Evolutionary conservation across 345 rosid species (phyloP).

Genomic region (Noccaea caerulescens): DNA sequence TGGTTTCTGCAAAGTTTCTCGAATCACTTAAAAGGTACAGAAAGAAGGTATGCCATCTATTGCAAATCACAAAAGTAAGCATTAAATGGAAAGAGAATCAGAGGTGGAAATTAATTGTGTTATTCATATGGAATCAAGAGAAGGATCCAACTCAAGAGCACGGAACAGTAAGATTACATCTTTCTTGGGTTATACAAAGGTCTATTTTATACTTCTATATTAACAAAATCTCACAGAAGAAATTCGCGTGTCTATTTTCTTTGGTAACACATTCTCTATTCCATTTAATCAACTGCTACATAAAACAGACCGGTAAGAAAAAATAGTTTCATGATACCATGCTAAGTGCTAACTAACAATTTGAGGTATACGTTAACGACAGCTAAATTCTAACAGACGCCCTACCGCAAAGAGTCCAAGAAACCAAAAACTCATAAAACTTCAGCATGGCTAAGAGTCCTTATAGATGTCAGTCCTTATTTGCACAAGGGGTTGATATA

Average conservation of each 20-base stretch:
- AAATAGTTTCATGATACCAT: neutral
- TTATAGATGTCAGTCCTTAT: slow-evolving; percentile 8
- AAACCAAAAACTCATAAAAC: slow-evolving; percentile 5
- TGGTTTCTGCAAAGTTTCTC: slow-evolving; percentile 32
- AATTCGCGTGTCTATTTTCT: neutral
- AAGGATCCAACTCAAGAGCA: slow-evolving; percentile 27
- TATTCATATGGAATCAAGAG: slow-evolving; percentile 7
- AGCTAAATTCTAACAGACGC: neutral
- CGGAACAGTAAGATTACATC: slow-evolving; percentile 4
- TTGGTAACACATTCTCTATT: neutral
- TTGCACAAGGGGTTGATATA: neutral
- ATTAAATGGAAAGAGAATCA: slow-evolving; percentile 20
- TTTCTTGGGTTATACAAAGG: slow-evolving; percentile 5
- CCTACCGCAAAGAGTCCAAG: neutral
- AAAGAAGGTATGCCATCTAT: slow-evolving; percentile 2
- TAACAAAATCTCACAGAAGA: neutral
- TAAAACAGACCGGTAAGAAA: neutral
- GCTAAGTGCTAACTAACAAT: too few species aligned
- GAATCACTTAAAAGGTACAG: neutral
- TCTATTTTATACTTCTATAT: neutral
- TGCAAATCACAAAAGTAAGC: slow-evolving; percentile 16
- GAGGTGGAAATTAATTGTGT: neutral
- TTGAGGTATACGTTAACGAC: too few species aligned
- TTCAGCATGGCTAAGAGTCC: slow-evolving; percentile 20
- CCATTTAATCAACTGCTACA: slow-evolving; percentile 11